Conservation (phyloP, 2,329 filamentous ascomycete genomes). For the Verticillium isaacii region DNA sequence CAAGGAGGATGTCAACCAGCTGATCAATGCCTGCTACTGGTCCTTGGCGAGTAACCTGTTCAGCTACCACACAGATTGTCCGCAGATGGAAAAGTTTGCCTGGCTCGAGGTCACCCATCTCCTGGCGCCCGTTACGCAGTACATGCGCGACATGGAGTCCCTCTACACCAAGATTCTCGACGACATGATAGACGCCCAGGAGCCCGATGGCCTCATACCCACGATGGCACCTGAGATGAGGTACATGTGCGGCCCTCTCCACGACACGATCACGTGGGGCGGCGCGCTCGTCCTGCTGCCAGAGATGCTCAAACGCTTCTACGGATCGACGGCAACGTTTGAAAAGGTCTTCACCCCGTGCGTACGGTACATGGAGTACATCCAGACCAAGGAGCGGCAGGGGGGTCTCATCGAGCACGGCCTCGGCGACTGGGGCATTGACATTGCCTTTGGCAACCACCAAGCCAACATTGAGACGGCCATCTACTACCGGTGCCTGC, state of each 20-base stretch:
- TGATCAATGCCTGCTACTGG: constrained; percentile 39
- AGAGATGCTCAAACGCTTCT: constrained; percentile 32
- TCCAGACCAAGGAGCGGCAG: constrained; percentile 29
- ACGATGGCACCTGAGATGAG: constrained; percentile 41
- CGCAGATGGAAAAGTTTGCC: constrained; percentile 42
- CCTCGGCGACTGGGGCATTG: constrained; percentile 36
- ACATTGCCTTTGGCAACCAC: constrained; percentile 36
- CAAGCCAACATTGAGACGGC: constrained; percentile 40
- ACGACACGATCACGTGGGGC: constrained; percentile 40
- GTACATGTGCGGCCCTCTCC: constrained; percentile 42
- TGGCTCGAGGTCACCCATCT: constrained; percentile 43
- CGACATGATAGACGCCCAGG: constrained; percentile 40
- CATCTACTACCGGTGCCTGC: constrained; percentile 34
- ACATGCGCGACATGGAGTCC: constrained; percentile 39
- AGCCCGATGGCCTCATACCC: constrained; percentile 36
- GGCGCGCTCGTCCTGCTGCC: constrained; percentile 30
- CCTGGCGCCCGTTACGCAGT: constrained; percentile 38
- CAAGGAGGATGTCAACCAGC: constrained; percentile 32
- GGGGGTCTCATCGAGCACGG: constrained; percentile 37
- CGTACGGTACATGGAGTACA: constrained; percentile 35
- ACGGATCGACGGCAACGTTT: constrained; percentile 30
- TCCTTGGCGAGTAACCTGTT: constrained; percentile 36
- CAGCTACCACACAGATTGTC: constrained; percentile 42
- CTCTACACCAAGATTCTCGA: constrained; percentile 41
- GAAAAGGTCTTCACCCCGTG: constrained; percentile 30